A percentile compares a stretch with the other conserved stretches of the same genome.
phyloP scores from a whole-genome alignment of 176 grass and related monocot species.

The Saccharum spontaneum region DNA sequence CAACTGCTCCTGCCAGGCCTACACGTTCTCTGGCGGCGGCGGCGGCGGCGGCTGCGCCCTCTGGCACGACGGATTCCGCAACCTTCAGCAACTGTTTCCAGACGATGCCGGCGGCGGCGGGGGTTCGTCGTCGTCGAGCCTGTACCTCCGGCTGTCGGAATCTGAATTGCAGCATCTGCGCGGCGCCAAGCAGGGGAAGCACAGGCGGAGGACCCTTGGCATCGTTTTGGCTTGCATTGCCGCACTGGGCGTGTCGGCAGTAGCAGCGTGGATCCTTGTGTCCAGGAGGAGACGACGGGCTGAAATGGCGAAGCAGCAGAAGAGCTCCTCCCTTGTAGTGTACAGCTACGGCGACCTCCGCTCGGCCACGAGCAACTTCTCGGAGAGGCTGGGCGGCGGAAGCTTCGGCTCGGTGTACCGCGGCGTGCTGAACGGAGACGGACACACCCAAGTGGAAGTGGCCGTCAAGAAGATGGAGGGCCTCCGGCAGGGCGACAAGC shows the following conservation, averaged over 20 bases:
- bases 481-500: slow-evolving; percentile 21
- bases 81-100: not conserved
- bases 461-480: slow-evolving; percentile 37
- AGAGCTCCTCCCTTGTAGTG: not conserved
- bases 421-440: not conserved
- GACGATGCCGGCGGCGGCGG: not conserved
- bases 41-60: slow-evolving; percentile 15
- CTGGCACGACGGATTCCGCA: slow-evolving; percentile 31
- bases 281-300: no score
- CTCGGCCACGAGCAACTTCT: slow-evolving; percentile 39
- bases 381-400: slow-evolving; percentile 10
- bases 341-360: slow-evolving; percentile 34
- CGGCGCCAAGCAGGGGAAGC: not conserved
- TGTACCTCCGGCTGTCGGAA: slow-evolving; percentile 19
- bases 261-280: no score
- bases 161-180: not conserved
- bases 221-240: not conserved
- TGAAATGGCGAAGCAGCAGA: no score
- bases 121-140: not conserved
- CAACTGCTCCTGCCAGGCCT: slow-evolving; percentile 40
- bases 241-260: not conserved
- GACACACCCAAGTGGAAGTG: not conserved
- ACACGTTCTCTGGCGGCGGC: slow-evolving; percentile 15
- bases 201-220: not conserved
- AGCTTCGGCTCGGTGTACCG: slow-evolving; percentile 38